Evolutionary conservation across 768 basidiomycete species (phyloP), one percentile per base, ranked within the genome.

Genomic region (Fomitopsis serialis): DNA sequence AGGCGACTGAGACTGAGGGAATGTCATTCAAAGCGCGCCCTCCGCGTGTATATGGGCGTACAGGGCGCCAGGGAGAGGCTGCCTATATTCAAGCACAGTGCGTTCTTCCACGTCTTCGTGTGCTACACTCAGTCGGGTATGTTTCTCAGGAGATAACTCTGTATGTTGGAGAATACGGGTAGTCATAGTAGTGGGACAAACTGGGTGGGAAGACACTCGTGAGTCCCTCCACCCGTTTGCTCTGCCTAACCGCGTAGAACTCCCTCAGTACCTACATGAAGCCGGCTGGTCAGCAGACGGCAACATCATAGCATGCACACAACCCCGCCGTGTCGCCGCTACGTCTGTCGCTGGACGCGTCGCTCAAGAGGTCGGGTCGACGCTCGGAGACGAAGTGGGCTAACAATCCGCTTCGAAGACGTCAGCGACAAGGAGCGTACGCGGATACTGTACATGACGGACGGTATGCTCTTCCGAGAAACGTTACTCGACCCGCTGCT

Each of bases 131-230:
- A n/a, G n/a, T n/a, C n/a, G n/a, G n/a, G n/a, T n/a, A n/a, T n/a
- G 19, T 3, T 32, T 5, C 29, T 25, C 65, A 95, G 92, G 84
- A 48, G 78, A 91, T 43, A 85, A 84, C 56, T 73, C 70, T 98
- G 8, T 89, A 91, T 54, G 70, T 98, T 23, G 96, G 98, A 71
- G 84, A 80, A 50, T 79, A 87, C 64, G 87, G 87, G 87, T 94
- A 9, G 78, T 86, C 2, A 91, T 98, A 47, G 85, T 98, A 5
- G 89, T 96, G 9, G 96, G 90, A 9, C 90, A 98, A 63, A 98
- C 97, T 0, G 97, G 97, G 91, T 54, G 97, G 97, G 44, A 98
- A 99, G 72, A 96, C 7, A 99, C 96, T 58, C 96, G 94, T 96
- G 59, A 67, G 89, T 76, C 23, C n/a, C n/a, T n/a, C n/a, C n/a